Conservation (phyloP, 2,329 filamentous ascomycete genomes). For the Stachybotrys elegans region DNA sequence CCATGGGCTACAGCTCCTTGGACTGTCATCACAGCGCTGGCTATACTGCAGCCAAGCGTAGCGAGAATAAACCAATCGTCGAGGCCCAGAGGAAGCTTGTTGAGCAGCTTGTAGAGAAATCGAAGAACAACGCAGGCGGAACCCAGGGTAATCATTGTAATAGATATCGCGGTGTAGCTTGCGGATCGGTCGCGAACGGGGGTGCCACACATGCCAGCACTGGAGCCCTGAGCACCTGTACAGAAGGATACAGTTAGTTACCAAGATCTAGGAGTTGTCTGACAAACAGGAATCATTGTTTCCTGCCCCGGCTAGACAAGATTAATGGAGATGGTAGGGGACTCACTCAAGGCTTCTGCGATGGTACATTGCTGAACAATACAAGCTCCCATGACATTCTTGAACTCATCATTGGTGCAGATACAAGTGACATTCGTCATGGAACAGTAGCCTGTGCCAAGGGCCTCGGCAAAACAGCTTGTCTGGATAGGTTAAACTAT, state of each 20-base stretch:
- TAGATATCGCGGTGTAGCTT: slow-evolving; percentile 9
- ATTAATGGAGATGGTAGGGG: background rate
- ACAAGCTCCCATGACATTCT: background rate
- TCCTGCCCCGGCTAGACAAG: background rate
- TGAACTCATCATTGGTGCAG: background rate
- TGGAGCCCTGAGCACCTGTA: slow-evolving; percentile 6
- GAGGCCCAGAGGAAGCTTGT: slow-evolving; percentile 20
- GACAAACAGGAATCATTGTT: background rate
- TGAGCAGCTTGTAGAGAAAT: slow-evolving; percentile 20
- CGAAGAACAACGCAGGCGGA: slow-evolving; percentile 27
- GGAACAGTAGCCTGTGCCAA: background rate
- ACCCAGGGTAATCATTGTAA: slow-evolving; percentile 19
- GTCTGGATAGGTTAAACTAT: too few species aligned
- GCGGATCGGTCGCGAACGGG: slow-evolving; percentile 6
- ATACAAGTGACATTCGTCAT: background rate
- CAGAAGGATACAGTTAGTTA: background rate
- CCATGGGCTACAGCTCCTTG: slow-evolving; percentile 14
- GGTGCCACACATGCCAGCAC: slow-evolving; percentile 8
- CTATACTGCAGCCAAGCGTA: slow-evolving; percentile 12
- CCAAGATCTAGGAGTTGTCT: too few species aligned
- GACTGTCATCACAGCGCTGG: slow-evolving; percentile 15
- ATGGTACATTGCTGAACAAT: background rate
- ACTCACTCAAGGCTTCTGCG: background rate
- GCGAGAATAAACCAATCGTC: slow-evolving; percentile 19
- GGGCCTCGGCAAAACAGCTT: background rate